phyloP scores from a whole-genome alignment of 2,329 filamentous ascomycete genomes.

The Corynespora cassiicola region DNA sequence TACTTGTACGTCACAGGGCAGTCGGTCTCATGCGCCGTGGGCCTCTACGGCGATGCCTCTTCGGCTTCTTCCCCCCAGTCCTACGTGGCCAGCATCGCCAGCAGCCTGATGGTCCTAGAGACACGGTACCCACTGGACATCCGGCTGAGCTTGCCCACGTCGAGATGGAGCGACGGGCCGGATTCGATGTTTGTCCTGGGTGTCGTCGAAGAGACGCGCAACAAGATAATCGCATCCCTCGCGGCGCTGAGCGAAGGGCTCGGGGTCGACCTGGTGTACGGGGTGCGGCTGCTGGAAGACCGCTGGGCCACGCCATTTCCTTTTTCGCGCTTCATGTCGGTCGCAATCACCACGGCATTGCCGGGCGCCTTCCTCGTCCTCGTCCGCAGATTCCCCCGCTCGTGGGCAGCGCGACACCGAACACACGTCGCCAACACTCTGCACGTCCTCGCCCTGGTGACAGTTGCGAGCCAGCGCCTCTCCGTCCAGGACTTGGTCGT shows the following conservation, averaged over 20 bases:
- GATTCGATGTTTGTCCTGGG: conserved; percentile 15
- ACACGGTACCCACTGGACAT: conserved; percentile 9
- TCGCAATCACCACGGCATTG: conserved; percentile 25
- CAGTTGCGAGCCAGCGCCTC: conserved; percentile 25
- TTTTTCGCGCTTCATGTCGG: conserved; percentile 22
- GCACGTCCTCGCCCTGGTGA: conserved; percentile 28
- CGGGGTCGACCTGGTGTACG: conserved; percentile 10
- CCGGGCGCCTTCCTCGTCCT: conserved; percentile 23
- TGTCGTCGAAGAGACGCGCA: conserved; percentile 17
- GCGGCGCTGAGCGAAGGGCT: conserved; percentile 15
- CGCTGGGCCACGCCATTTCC: conserved; percentile 24
- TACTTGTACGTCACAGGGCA: conserved; percentile 25
- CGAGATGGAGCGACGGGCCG: conserved; percentile 21
- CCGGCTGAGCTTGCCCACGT: conserved; percentile 14
- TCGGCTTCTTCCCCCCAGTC: conserved; percentile 4
- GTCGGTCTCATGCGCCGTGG: conserved; percentile 12
- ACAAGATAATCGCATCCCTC: conserved; percentile 11
- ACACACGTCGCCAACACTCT: conserved; percentile 24
- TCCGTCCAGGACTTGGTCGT: conserved; percentile 29
- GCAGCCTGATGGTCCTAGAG: conserved; percentile 9
- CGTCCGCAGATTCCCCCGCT: conserved; percentile 17
- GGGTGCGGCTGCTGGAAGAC: conserved; percentile 7
- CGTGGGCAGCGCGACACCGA: conserved; percentile 30
- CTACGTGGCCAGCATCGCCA: conserved; percentile 5
- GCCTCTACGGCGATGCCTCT: conserved; percentile 11